phyloP scores from a whole-genome alignment of 805 yeast genomes.

The Saccharomycopsis sp. region DNA sequence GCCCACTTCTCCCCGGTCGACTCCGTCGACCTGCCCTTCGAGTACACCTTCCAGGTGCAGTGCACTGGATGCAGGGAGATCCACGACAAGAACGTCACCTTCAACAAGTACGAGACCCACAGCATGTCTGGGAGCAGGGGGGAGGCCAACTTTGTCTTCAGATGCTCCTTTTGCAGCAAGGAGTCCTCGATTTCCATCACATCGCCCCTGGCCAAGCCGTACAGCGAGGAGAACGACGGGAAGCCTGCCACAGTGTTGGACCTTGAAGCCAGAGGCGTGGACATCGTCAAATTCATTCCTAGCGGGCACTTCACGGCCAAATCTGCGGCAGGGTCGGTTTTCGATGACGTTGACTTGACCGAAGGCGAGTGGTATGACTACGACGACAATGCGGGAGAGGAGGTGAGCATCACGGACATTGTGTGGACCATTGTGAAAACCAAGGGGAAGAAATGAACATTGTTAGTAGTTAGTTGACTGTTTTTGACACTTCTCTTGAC shows the following conservation, averaged over 20 bases:
- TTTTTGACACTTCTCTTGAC: too few species aligned
- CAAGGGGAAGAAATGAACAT: not conserved
- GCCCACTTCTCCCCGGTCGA: slow-evolving; percentile 56
- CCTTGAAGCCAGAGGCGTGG: slow-evolving; percentile 84
- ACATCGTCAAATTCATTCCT: slow-evolving; percentile 60
- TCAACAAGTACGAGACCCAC: slow-evolving; percentile 36
- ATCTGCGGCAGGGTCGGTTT: slow-evolving; percentile 47
- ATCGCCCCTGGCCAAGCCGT: slow-evolving; percentile 25
- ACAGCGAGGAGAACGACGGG: slow-evolving; percentile 34
- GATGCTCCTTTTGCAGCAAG: slow-evolving; percentile 56
- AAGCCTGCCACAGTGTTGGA: slow-evolving; percentile 47
- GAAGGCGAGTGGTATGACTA: slow-evolving; percentile 94
- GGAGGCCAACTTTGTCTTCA: slow-evolving; percentile 74
- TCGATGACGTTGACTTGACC: slow-evolving; percentile 58
- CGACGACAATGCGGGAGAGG: slow-evolving; percentile 75
- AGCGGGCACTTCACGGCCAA: slow-evolving; percentile 52
- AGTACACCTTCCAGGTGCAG: slow-evolving; percentile 63
- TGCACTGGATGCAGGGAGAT: slow-evolving; percentile 77
- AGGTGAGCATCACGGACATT: slow-evolving; percentile 75
- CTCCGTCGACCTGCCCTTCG: slow-evolving; percentile 52
- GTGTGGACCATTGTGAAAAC: slow-evolving; percentile 48
- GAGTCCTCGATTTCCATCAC: slow-evolving; percentile 26
- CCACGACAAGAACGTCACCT: slow-evolving; percentile 63
- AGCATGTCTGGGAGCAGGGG: slow-evolving; percentile 64
- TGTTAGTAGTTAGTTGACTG: not conserved